A percentile compares a stretch with the other conserved stretches of the same genome.
Evolutionary conservation across 164 flowering plant species (phyloP).

Genomic region (Magnolia sinica): DNA sequence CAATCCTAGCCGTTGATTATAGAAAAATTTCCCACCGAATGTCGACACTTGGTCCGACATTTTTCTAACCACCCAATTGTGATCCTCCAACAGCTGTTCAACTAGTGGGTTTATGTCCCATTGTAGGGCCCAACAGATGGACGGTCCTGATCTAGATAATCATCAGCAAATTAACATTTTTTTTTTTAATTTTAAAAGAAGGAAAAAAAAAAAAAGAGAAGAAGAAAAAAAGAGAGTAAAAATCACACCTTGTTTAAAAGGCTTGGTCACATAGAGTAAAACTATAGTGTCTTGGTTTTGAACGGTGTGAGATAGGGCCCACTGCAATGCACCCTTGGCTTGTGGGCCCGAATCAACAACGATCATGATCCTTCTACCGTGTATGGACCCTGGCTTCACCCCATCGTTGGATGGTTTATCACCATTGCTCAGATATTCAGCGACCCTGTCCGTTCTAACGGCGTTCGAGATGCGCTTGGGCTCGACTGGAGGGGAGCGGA

Average conservation of each 20-base stretch:
- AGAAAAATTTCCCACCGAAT: no score
- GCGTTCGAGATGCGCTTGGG: conserved; percentile 23
- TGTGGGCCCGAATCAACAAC: conserved; percentile 71
- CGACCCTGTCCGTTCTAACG: conserved; percentile 10
- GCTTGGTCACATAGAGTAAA: conserved; percentile 57
- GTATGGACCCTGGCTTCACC: conserved; percentile 13
- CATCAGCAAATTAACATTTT: neutral
- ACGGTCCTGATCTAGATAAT: neutral
- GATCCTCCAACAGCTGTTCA: no score
- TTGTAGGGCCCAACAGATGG: neutral
- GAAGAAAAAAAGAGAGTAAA: neutral
- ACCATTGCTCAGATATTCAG: neutral
- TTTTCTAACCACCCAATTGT: neutral
- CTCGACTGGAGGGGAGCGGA: conserved; percentile 53
- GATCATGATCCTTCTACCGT: conserved; percentile 67
- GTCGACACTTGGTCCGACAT: no score
- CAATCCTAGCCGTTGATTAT: no score
- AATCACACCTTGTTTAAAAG: conserved; percentile 41
- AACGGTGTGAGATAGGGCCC: conserved; percentile 80
- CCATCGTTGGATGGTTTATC: conserved; percentile 17
- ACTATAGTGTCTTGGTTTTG: conserved; percentile 58
- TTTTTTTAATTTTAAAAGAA: no score
- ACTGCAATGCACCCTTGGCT: conserved; percentile 71
- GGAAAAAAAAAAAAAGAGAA: no score
- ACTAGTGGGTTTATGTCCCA: no score